These are phyloP conservation scores for Daldinia childiae DNA, from an alignment of 495 filamentous ascomycete genomes.

Conservation along the genomic window DNA sequence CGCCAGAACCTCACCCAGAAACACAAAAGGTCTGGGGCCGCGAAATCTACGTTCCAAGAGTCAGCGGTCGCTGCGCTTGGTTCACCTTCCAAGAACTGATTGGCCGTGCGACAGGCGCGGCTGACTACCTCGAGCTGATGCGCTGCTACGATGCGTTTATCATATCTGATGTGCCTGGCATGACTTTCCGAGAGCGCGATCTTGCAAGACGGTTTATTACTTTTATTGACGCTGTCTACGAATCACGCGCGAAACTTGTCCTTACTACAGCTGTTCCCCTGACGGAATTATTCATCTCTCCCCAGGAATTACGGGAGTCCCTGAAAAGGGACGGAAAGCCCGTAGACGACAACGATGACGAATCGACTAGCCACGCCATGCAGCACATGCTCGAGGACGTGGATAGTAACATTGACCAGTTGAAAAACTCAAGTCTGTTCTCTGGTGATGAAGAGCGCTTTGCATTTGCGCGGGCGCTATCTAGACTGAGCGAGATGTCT, in stretches of 20 bases:
- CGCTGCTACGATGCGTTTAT: constrained; percentile 91
- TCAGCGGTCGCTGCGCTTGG: constrained; percentile 85
- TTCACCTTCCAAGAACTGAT: constrained; percentile 94
- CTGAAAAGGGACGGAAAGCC: constrained; percentile 54
- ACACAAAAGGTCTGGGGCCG: constrained; percentile 94
- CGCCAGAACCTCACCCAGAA: constrained; percentile 77
- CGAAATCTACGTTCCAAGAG: constrained; percentile 84
- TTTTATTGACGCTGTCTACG: constrained; percentile 96
- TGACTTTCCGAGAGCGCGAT: constrained; percentile 88
- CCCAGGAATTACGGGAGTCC: constrained; percentile 71
- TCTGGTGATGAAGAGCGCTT: constrained; percentile 96
- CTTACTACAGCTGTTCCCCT: constrained; percentile 88
- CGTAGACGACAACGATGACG: constrained; percentile 56
- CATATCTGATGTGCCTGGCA: constrained; percentile 88
- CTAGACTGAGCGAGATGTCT: constrained; percentile 89
- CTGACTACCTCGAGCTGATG: constrained; percentile 94
- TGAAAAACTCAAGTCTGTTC: constrained; percentile 89
- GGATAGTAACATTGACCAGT: constrained; percentile 81
- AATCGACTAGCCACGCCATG: constrained; percentile 81
- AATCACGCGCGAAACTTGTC: constrained; percentile 86
- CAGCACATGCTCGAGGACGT: constrained; percentile 93
- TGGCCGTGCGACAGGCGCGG: constrained; percentile 84
- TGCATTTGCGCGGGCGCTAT: constrained; percentile 90
- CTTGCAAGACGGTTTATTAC: constrained; percentile 94
- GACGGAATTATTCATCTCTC: constrained; percentile 86